phyloP scores from a whole-genome alignment of 306 rosid species.

The Prunus mira region DNA sequence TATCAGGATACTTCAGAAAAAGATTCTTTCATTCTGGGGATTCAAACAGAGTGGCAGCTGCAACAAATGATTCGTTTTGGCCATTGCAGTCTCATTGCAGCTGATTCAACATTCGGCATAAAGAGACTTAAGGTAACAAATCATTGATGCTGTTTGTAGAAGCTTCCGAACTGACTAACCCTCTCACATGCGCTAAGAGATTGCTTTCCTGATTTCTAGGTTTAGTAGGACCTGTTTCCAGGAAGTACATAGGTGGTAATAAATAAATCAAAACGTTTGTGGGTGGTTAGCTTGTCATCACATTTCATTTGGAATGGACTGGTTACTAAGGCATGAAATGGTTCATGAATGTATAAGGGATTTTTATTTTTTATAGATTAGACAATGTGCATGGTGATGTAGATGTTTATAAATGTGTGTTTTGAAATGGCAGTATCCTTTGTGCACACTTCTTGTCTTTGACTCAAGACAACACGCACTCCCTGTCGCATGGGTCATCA shows the following conservation, averaged over 20 bases:
- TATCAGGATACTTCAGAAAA: slow-evolving; percentile 83
- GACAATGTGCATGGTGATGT: neutral
- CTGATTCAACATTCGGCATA: slow-evolving; percentile 85
- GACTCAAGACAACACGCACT: slow-evolving; percentile 96
- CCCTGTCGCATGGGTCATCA: slow-evolving; percentile 92
- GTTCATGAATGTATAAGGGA: neutral
- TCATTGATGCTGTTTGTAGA: slow-evolving; percentile 5
- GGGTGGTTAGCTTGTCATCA: neutral
- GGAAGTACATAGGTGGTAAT: neutral
- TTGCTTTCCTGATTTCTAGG: neutral
- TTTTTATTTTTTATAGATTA: slow-evolving; percentile 1
- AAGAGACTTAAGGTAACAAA: slow-evolving; percentile 78
- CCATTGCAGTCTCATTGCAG: slow-evolving; percentile 76
- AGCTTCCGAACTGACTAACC: neutral
- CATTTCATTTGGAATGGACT: neutral
- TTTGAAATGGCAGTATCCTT: slow-evolving; percentile 70
- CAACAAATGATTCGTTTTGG: slow-evolving; percentile 95
- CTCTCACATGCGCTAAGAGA: neutral
- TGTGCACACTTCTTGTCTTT: slow-evolving; percentile 87
- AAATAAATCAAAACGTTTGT: neutral
- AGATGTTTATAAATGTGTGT: slow-evolving; percentile 28
- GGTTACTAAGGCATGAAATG: neutral
- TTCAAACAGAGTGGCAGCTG: slow-evolving; percentile 98
- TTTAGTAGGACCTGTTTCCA: neutral
- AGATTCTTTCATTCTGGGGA: slow-evolving; percentile 80